These are phyloP conservation scores for Diplodia intermedia DNA, from an alignment of 2,329 filamentous ascomycete genomes.

Conservation along the genomic window DNA sequence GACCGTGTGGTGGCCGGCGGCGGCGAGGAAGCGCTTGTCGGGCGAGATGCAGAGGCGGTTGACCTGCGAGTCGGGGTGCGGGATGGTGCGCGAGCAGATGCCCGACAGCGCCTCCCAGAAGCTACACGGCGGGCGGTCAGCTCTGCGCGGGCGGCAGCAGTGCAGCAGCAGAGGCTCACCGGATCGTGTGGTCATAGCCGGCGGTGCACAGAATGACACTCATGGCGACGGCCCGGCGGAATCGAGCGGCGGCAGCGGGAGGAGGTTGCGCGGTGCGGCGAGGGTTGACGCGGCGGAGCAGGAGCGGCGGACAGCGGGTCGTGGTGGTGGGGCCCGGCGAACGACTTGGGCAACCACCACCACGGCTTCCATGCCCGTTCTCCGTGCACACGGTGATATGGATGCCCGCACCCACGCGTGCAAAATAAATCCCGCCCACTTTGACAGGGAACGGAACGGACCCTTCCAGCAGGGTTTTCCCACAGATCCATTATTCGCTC, in stretches of 20 bases:
- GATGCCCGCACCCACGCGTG: too few species aligned
- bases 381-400: too few species aligned
- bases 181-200: constrained; percentile 78
- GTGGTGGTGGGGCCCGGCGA: too few species aligned
- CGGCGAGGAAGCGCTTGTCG: constrained; percentile 94
- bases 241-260: neutral
- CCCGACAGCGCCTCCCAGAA: constrained; percentile 99
- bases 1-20: constrained; percentile 80
- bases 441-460: too few species aligned
- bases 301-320: too few species aligned
- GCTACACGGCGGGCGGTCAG: constrained; percentile 54
- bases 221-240: constrained; percentile 52
- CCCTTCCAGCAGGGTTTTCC: too few species aligned
- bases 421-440: too few species aligned
- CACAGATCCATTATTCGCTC: too few species aligned
- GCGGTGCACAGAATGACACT: constrained; percentile 73
- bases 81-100: constrained; percentile 97
- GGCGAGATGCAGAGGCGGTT: constrained; percentile 98
- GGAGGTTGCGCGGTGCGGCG: constrained; percentile 10
- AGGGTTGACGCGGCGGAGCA: too few species aligned
- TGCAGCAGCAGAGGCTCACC: constrained; percentile 55
- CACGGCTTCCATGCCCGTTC: too few species aligned
- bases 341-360: too few species aligned
- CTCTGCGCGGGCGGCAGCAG: neutral
- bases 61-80: constrained; percentile 97